phyloP scores from a whole-genome alignment of 2,329 filamentous ascomycete genomes.

The Pseudopyricularia cyperi region DNA sequence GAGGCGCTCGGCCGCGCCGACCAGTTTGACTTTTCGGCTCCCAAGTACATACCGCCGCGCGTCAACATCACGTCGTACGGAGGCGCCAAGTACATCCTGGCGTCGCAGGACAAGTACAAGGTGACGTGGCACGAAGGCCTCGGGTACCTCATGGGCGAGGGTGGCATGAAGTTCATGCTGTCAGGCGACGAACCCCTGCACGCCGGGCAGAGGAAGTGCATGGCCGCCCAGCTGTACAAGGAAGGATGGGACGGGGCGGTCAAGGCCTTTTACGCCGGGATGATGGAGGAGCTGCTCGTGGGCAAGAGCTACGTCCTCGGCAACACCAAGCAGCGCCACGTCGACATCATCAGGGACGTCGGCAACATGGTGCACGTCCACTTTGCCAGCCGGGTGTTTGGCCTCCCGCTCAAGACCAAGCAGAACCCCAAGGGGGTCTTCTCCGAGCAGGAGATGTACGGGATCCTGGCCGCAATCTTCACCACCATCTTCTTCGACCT shows the following conservation, averaged over 20 bases:
- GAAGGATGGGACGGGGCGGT: constrained; percentile 49
- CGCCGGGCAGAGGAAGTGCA: constrained; percentile 34
- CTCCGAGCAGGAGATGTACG: constrained; percentile 42
- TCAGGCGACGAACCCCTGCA: constrained; percentile 35
- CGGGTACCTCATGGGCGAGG: constrained; percentile 44
- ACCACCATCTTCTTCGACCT: constrained; percentile 52
- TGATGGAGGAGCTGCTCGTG: constrained; percentile 45
- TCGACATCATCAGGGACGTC: constrained; percentile 60
- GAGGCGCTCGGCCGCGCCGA: constrained; percentile 52
- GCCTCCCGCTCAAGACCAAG: constrained; percentile 51
- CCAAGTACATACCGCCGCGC: constrained; percentile 32
- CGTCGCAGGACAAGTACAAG: constrained; percentile 47
- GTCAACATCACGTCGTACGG: constrained; percentile 48
- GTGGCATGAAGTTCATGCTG: constrained; percentile 42
- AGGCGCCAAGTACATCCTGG: constrained; percentile 48
- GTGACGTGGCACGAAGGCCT: constrained; percentile 52
- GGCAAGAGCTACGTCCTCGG: constrained; percentile 52
- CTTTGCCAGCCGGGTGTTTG: constrained; percentile 50
- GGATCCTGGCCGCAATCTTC: constrained; percentile 53
- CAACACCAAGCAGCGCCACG: constrained; percentile 37
- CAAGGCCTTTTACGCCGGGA: constrained; percentile 53
- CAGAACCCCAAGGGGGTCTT: constrained; percentile 46
- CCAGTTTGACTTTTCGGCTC: constrained; percentile 57
- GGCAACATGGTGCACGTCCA: constrained; percentile 54
- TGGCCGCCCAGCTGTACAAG: constrained; percentile 45